phyloP scores from a whole-genome alignment of 2,329 filamentous ascomycete genomes.

The Colletotrichum sidae region DNA sequence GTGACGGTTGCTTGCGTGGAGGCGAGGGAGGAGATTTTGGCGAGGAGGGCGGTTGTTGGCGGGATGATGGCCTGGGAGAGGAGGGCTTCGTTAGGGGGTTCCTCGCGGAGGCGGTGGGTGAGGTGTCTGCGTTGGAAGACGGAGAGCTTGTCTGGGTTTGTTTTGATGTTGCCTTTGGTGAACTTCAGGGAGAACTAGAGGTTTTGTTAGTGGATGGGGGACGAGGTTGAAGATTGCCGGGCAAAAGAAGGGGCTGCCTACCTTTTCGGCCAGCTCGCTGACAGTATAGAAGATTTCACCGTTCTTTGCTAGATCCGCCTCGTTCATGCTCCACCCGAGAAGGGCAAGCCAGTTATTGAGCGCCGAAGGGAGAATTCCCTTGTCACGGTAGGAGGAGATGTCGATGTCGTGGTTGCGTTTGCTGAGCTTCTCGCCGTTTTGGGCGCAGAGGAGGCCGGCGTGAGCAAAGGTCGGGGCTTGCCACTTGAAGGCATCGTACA shows the following conservation, averaged over 20 bases:
- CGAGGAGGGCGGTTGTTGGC: constrained; percentile 28
- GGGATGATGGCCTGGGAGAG: constrained; percentile 34
- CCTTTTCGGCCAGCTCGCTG: constrained; percentile 75
- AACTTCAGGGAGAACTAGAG: constrained; percentile 84
- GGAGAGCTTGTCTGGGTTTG: constrained; percentile 82
- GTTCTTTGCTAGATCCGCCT: constrained; percentile 53
- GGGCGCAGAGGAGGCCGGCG: constrained; percentile 78
- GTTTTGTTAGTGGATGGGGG: constrained; percentile 34
- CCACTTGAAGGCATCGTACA: constrained; percentile 86
- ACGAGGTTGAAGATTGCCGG: constrained; percentile 36
- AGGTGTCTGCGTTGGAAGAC: constrained; percentile 80
- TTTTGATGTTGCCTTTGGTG: constrained; percentile 89
- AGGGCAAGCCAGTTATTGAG: constrained; percentile 86
- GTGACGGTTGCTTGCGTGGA: constrained; percentile 2
- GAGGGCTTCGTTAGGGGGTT: constrained; percentile 26
- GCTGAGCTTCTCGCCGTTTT: constrained; percentile 81
- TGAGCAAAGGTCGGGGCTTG: constrained; percentile 80
- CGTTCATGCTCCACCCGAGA: constrained; percentile 82
- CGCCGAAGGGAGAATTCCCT: constrained; percentile 60
- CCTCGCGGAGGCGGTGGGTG: constrained; percentile 45
- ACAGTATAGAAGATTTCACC: constrained; percentile 77
- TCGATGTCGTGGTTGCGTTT: constrained; percentile 78
- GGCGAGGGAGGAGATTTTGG: constrained; percentile 18
- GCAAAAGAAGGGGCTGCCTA: constrained; percentile 51
- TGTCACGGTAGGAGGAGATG: constrained; percentile 62